Evolutionary conservation across 768 basidiomycete genomes (phyloP), one percentile per base, ranked within the genome.

Genomic region (Kwoniella pini): DNA sequence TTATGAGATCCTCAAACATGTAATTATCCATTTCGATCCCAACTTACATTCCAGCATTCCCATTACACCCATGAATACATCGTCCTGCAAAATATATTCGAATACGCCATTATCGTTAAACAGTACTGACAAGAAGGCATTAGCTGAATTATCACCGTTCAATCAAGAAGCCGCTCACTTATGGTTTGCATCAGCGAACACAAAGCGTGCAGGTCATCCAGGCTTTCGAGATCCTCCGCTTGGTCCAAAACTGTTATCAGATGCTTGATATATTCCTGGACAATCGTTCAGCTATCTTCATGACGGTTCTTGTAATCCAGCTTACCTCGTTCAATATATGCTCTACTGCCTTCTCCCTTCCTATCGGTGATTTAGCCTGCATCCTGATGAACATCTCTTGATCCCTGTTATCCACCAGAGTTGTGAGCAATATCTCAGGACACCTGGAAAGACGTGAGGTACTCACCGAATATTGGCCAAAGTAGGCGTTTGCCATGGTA

Each of bases 1-100:
- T 62, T 22, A 3, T 4, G 24, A 5, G 42, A 19, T 17, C n/a
- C 13, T 24, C 36, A 38, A 31, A 13, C 21, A 39, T 36, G 33
- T n/a, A 10, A 13, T 6, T 13, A 19, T 6, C 11, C 5, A 19
- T 42, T 42, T 42, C n/a, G 26, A 31, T 21, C 33, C 30, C 19
- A 10, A 80, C 90, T 59, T 64, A 95, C 94, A 99, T 83, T 99
- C 96, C 64, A 99, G 86, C 83, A 98, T 95, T 45, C 94, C 93
- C 40, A 94, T 86, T 48, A 97, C 90, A 49, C 91, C 92, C 65
- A 89, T 85, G 80, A 96, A 98, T 54, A 92, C 80, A 36, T 93
- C 89, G 71, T 98, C 94, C 57, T 91, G 88, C 38, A 98, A 83
- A 65, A 99, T 88, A 75, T 93, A 89, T 80, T 99, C 95, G 76